Evolutionary conservation across 768 basidiomycete species (phyloP).

Genomic region (Melanogaster broomeanus): DNA sequence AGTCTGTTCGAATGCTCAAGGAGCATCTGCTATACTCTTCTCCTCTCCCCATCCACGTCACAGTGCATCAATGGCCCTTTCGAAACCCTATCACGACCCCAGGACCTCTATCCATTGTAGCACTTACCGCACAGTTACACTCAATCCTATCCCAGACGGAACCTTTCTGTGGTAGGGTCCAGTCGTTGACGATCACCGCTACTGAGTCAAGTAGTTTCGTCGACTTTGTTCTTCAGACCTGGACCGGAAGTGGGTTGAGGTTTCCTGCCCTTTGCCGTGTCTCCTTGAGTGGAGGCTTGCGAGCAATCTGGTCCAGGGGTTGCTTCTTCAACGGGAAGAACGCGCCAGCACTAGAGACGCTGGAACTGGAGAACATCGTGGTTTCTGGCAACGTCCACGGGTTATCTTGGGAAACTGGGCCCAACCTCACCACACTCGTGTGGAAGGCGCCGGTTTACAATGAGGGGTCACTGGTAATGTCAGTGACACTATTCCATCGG

Average conservation of each 20-base stretch:
- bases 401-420: conserved; percentile 11
- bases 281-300: conserved; percentile 10
- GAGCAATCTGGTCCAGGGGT: conserved; percentile 19
- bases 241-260: conserved; percentile 11
- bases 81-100: conserved; percentile 4
- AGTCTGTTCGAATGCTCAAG: conserved; percentile 6
- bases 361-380: conserved; percentile 20
- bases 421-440: conserved; percentile 23
- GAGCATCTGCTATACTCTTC: conserved; percentile 19
- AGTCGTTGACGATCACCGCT: conserved; percentile 17
- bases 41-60: conserved; percentile 12
- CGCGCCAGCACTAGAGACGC: conserved; percentile 10
- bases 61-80: conserved; percentile 21
- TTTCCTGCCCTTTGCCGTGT: conserved; percentile 13
- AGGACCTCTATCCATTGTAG: conserved; percentile 11
- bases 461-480: conserved; percentile 12
- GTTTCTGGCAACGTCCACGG: conserved; percentile 7
- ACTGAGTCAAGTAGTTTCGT: conserved; percentile 14
- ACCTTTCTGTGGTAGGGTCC: conserved; percentile 8
- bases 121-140: conserved; percentile 17
- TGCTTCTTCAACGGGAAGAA: conserved; percentile 21
- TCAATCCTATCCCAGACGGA: conserved; percentile 11
- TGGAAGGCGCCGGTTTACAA: conserved; percentile 14
- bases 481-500: conserved; percentile 16
- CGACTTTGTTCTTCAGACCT: conserved; percentile 20